phyloP scores from a whole-genome alignment of 257 asterid genomes.

The Solanum ossicruentum region DNA sequence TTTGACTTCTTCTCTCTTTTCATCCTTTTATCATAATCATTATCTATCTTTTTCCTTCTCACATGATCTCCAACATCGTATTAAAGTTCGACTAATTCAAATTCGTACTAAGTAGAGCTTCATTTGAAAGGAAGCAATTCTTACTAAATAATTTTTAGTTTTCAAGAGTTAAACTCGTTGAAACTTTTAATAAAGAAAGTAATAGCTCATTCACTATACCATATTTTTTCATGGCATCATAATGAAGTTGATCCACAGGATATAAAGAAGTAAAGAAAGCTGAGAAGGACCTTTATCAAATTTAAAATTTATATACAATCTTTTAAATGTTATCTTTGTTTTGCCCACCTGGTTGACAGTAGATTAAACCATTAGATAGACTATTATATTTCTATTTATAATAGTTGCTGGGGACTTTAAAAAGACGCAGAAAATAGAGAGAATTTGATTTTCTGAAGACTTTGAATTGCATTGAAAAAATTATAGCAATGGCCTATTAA shows the following conservation, averaged over 20 bases:
- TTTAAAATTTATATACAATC: neutral
- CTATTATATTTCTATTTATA: neutral
- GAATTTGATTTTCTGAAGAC: too few species aligned
- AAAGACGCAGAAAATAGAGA: too few species aligned
- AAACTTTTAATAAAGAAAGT: neutral
- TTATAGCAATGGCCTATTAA: too few species aligned
- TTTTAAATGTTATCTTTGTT: neutral
- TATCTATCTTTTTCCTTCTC: neutral
- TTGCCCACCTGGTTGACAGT: neutral
- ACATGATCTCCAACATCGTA: neutral
- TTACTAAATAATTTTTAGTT: neutral
- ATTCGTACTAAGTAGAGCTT: neutral
- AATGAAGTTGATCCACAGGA: neutral
- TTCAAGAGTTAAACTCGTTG: neutral
- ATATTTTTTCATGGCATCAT: neutral
- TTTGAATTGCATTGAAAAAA: too few species aligned
- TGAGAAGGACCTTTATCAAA: neutral
- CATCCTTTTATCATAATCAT: neutral
- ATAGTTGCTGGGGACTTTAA: too few species aligned
- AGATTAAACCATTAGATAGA: neutral
- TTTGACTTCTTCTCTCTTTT: neutral
- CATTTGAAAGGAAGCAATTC: neutral
- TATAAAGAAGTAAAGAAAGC: neutral
- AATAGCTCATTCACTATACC: neutral
- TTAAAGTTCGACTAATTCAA: neutral